Evolutionary conservation across 2,329 filamentous ascomycete genomes (phyloP).

Genomic region (Botrytis aclada): DNA sequence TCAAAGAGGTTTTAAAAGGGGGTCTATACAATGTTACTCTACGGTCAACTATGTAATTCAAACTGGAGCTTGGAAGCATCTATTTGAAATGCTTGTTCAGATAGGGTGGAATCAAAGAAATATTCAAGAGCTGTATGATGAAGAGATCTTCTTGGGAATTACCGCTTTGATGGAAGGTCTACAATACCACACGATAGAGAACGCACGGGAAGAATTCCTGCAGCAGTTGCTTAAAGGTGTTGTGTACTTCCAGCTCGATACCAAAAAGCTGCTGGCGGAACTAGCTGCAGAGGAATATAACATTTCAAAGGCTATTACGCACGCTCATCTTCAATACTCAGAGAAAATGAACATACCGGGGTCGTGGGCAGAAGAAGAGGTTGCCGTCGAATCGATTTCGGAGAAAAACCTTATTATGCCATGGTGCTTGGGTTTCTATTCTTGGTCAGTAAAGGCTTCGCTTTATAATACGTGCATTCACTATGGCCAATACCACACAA

Average conservation of each 20-base stretch:
- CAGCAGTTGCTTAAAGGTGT: background rate
- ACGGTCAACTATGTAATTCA: rapidly evolving
- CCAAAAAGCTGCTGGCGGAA: rapidly evolving
- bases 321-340: rapidly evolving
- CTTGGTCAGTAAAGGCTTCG: rapidly evolving
- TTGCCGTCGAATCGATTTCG: background rate
- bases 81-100: background rate
- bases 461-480: rapidly evolving
- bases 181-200: background rate
- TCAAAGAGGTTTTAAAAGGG: no score
- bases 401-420: background rate
- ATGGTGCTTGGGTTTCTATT: rapidly evolving
- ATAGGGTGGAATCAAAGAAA: background rate
- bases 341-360: background rate
- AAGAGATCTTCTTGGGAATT: background rate
- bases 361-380: background rate
- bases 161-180: background rate
- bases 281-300: rapidly evolving
- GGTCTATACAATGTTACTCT: no score
- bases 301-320: rapidly evolving
- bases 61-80: background rate
- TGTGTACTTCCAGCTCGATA: background rate
- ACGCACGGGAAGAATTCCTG: background rate
- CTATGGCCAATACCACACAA: background rate
- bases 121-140: background rate